phyloP scores from a whole-genome alignment of 768 basidiomycete genomes.

The Lactarius hatsudake region DNA sequence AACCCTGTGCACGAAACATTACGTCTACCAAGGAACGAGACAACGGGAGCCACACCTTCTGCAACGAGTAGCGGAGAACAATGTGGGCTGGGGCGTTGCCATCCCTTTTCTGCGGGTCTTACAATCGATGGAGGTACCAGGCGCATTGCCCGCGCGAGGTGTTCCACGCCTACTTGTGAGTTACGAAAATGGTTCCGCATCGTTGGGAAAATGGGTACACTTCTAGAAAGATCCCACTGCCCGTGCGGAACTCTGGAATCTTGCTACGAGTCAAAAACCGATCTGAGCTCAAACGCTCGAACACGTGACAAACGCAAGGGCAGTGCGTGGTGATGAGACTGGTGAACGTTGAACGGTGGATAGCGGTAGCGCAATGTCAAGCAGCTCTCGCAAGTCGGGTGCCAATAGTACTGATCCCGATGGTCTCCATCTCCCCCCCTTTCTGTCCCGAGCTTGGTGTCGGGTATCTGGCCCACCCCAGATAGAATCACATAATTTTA shows the following conservation, averaged over 20 bases:
- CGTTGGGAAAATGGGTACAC: constrained; percentile 37
- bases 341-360: constrained; percentile 68
- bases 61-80: constrained; percentile 71
- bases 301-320: constrained; percentile 9
- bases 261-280: constrained; percentile 63
- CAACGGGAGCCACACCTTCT: constrained; percentile 49
- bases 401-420: constrained; percentile 66
- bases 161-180: constrained; percentile 59
- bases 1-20: constrained; percentile 40
- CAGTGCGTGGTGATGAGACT: constrained; percentile 39
- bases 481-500: constrained; percentile 52
- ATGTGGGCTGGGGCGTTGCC: constrained; percentile 53
- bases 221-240: constrained; percentile 59
- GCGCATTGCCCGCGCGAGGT: constrained; percentile 65
- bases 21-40: not conserved
- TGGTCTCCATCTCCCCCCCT: constrained; percentile 48
- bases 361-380: constrained; percentile 44
- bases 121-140: constrained; percentile 57
- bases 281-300: constrained; percentile 35
- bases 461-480: constrained; percentile 53
- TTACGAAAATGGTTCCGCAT: not conserved
- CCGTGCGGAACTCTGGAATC: constrained; percentile 56
- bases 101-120: constrained; percentile 49
- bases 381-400: constrained; percentile 55
- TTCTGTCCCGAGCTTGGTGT: constrained; percentile 62